These are phyloP conservation scores for Pseudogymnoascus sp. DNA, from an alignment of 2,329 filamentous ascomycete species.

Conservation along the genomic window DNA sequence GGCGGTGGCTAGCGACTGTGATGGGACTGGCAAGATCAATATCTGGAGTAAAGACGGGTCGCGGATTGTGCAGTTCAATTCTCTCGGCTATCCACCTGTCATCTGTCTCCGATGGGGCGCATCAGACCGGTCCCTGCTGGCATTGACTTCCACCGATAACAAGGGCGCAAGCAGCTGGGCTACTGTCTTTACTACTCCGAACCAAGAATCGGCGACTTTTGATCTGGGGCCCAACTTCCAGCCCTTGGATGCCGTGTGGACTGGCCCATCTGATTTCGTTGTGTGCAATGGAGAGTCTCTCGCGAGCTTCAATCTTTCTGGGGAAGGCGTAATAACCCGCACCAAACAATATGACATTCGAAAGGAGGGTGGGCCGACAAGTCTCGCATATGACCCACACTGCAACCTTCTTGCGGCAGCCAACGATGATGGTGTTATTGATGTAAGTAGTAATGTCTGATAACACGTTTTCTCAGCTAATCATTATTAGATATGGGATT, in stretches of 20 bases:
- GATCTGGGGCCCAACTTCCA: slow-evolving; percentile 34
- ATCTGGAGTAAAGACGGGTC: slow-evolving; percentile 48
- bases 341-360: slow-evolving; percentile 44
- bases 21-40: slow-evolving; percentile 41
- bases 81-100: slow-evolving; percentile 47
- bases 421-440: slow-evolving; percentile 50
- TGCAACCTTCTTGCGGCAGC: slow-evolving; percentile 49
- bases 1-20: slow-evolving; percentile 47
- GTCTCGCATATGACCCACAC: slow-evolving; percentile 47
- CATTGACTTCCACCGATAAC: slow-evolving; percentile 45
- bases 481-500: slow-evolving; percentile 23
- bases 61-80: slow-evolving; percentile 44
- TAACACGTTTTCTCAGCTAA: neutral
- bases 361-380: slow-evolving; percentile 44
- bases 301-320: slow-evolving; percentile 37
- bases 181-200: slow-evolving; percentile 42
- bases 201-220: slow-evolving; percentile 23
- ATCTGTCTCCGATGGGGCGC: slow-evolving; percentile 56
- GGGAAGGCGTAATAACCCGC: slow-evolving; percentile 37
- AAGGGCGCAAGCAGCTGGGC: slow-evolving; percentile 44
- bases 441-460: slow-evolving; percentile 38
- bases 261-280: slow-evolving; percentile 48
- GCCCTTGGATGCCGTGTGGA: slow-evolving; percentile 52
- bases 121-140: slow-evolving; percentile 44
- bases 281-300: slow-evolving; percentile 50